These are phyloP conservation scores for Melaleuca alternifolia DNA, from an alignment of 345 rosid genomes.

Conservation along the genomic window DNA sequence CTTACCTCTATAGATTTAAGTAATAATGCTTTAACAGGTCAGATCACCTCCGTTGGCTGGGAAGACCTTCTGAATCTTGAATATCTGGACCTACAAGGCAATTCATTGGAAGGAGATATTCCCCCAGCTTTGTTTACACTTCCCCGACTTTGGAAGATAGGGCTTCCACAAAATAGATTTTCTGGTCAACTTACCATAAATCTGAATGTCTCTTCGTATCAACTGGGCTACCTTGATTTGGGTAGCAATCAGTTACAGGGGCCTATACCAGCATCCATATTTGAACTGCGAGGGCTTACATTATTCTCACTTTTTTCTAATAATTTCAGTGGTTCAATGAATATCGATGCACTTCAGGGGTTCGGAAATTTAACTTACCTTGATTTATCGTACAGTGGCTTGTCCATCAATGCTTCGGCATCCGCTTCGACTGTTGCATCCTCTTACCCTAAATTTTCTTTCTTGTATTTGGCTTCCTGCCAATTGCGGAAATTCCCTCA, in stretches of 20 bases:
- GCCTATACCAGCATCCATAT: constrained; percentile 9
- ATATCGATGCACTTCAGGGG: constrained; percentile 4
- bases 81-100: constrained; percentile 2
- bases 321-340: constrained; percentile 25
- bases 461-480: constrained; percentile 11
- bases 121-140: constrained; percentile 6
- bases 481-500: constrained; percentile 21
- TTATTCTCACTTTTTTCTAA: constrained; percentile 22
- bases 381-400: constrained; percentile 28
- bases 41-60: constrained; percentile 9
- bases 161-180: constrained; percentile 3
- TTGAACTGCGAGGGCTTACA: constrained; percentile 2
- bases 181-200: constrained; percentile 3
- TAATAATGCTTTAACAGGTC: not conserved
- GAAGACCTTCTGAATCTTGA: constrained; percentile 8
- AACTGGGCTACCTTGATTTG: constrained; percentile 15
- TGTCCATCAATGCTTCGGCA: constrained; percentile 5
- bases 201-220: not conserved
- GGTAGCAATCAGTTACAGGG: constrained; percentile 24
- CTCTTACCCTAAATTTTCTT: constrained; percentile 1
- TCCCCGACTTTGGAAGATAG: not conserved
- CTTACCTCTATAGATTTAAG: rapidly evolving
- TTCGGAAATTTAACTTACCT: constrained; percentile 9
- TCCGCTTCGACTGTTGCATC: not conserved
- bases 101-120: constrained; percentile 19